Conservation (phyloP, 2,329 filamentous ascomycete species). For the Ilyonectria robusta region DNA sequence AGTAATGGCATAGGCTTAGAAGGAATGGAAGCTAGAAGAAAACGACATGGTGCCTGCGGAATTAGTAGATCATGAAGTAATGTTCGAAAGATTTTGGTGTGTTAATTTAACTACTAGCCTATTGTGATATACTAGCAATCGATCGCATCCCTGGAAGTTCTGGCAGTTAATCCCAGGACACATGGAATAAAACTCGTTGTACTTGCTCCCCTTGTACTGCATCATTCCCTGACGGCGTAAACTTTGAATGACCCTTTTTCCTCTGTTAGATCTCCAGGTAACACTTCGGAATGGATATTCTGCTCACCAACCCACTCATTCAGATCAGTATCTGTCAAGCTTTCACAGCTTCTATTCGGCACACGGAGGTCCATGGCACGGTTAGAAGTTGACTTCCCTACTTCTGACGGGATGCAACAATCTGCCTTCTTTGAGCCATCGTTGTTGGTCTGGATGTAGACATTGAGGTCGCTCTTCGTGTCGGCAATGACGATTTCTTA, state of each 20-base stretch:
- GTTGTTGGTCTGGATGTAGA: constrained; percentile 56
- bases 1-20: not conserved
- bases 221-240: not conserved
- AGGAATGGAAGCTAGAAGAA: not conserved
- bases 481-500: constrained; percentile 61
- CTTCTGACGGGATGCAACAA: not conserved
- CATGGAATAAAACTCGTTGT: not conserved
- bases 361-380: constrained; percentile 20
- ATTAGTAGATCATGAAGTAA: too few species aligned
- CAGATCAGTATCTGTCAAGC: constrained; percentile 55
- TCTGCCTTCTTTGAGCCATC: constrained; percentile 36
- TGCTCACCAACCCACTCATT: constrained; percentile 67
- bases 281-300: not conserved
- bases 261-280: not conserved
- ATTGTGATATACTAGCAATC: too few species aligned
- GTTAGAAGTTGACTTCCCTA: not conserved
- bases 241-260: not conserved
- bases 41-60: too few species aligned
- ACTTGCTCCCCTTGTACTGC: not conserved
- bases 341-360: constrained; percentile 3
- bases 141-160: too few species aligned
- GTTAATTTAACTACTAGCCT: too few species aligned
- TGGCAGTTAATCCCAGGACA: too few species aligned
- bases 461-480: constrained; percentile 62
- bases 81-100: too few species aligned